phyloP scores from a whole-genome alignment of 192 early-diverging fungal species.

The Haplosporangium gracile region DNA sequence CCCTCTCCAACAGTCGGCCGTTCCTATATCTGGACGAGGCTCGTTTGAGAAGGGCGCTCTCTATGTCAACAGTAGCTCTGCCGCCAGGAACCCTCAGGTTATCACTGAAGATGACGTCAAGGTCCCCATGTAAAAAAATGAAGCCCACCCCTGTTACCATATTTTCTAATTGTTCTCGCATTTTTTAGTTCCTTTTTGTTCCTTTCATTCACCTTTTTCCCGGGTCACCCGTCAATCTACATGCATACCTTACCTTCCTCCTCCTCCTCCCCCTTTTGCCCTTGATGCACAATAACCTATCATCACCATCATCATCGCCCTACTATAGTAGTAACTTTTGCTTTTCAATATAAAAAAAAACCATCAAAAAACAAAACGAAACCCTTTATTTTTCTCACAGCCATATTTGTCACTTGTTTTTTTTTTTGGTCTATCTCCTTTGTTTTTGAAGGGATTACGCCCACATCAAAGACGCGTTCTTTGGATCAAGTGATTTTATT shows the following conservation, averaged over 20 bases:
- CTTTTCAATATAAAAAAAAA: neutral
- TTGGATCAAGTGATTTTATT: no score
- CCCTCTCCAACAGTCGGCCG: neutral
- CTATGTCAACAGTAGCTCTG: conserved; percentile 15
- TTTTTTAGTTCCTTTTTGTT: neutral
- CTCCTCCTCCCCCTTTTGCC: neutral
- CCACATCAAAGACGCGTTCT: neutral
- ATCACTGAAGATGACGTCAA: conserved; percentile 18
- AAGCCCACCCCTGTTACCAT: neutral
- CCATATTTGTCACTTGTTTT: neutral
- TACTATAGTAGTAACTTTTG: neutral
- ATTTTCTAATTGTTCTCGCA: neutral
- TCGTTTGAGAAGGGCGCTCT: conserved; percentile 7
- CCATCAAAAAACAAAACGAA: neutral
- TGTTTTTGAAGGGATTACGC: neutral
- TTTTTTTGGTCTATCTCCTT: neutral
- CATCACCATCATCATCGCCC: neutral
- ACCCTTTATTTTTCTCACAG: neutral
- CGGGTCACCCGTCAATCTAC: neutral
- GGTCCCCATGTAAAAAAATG: conserved; percentile 12
- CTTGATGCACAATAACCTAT: neutral
- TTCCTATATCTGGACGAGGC: neutral
- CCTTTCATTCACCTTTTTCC: neutral
- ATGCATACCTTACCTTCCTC: neutral
- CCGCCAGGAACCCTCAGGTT: conserved; percentile 33